Base-by-base conservation (phyloP, 1,284 basidiomycete genomes). In the Schizopora paradoxa region DNA sequence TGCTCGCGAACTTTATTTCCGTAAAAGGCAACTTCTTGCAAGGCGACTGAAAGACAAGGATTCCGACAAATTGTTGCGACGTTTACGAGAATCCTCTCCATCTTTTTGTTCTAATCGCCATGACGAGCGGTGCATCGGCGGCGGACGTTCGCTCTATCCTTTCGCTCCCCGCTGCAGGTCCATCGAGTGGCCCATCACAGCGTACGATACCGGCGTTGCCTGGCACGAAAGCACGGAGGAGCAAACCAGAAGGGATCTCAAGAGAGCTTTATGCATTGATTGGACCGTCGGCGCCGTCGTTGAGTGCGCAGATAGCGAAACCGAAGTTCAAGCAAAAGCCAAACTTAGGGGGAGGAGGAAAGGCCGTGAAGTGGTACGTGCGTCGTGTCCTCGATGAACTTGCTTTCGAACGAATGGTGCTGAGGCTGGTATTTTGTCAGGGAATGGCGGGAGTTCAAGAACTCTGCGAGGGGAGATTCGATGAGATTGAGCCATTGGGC, bases 261-360 rank as follows among this genome's bases (percentile, higher is more conserved):
- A 75, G 93, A 53, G 94, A 98, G 65, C 74, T 99, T 2, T 97
- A 90, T 64, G 85, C 90, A 0, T 78, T 99, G 49, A 95, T 99
- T 53, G 96, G 95, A 14, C 83, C 91, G 55, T 89, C 91, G 46
- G 86, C 86, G 4, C 91, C 94, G 2, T 84, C 86, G 1, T 73
- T 97, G 31, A 80, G 80, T 0, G 77, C 82, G 25, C 80, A 84
- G 54, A 72, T 84, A 49, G 76, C 82, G 36, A 87, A 87, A 57
- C 87, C 92, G 28, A 84, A 86, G 48, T 79, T 96, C 53, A 93
- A 93, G 60, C 86, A 91, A 64, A 85, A 90, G 54, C 86, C 89
- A 4, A 80, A 55, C 67, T 87, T 32, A 69, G 82, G 60, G 61
- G 76, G 51, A 70, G 77, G 45, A 65, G 74, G 23, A 70, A 77